Evolutionary conservation across 495 filamentous ascomycete genomes (phyloP).

Genomic region (Chlorociboria aeruginascens): DNA sequence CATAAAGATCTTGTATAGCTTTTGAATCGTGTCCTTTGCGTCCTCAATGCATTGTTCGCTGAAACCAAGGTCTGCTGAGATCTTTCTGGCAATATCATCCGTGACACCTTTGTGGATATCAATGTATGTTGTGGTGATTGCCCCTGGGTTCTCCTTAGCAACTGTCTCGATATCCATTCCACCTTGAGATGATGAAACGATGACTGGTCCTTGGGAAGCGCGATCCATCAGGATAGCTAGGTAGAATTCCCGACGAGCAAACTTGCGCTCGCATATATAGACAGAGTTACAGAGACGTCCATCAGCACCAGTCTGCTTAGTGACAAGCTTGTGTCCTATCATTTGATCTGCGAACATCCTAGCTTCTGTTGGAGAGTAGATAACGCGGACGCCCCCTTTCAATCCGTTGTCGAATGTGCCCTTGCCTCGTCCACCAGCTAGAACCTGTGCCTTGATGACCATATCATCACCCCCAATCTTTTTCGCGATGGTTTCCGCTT

Average conservation of each 20-base stretch:
- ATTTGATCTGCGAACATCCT: slow-evolving; percentile 98
- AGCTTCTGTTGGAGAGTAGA: slow-evolving; percentile 77
- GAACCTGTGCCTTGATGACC: slow-evolving; percentile 99
- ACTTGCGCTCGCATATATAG: slow-evolving; percentile 99
- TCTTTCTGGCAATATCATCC: slow-evolving; percentile 81
- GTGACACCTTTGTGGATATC: slow-evolving; percentile 93
- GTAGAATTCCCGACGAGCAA: slow-evolving; percentile 97
- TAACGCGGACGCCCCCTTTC: slow-evolving; percentile 95
- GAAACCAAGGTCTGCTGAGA: slow-evolving; percentile 89
- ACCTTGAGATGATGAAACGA: slow-evolving; percentile 94
- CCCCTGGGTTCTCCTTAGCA: slow-evolving; percentile 92
- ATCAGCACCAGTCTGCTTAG: slow-evolving; percentile 90
- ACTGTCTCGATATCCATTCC: slow-evolving; percentile 99
- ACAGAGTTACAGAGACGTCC: slow-evolving; percentile 92
- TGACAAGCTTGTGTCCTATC: slow-evolving; percentile 99
- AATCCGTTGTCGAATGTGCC: slow-evolving; percentile 95
- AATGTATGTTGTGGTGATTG: slow-evolving; percentile 85
- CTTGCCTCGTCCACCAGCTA: slow-evolving; percentile 95
- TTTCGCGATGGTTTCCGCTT: slow-evolving; percentile 87
- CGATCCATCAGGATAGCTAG: slow-evolving; percentile 97
- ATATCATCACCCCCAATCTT: slow-evolving; percentile 87
- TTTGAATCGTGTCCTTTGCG: slow-evolving; percentile 90
- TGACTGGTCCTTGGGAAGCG: slow-evolving; percentile 78
- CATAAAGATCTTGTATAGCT: slow-evolving; percentile 96
- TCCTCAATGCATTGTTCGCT: slow-evolving; percentile 92